Conservation (phyloP, 176 grass and related monocot genomes). For the Leersia perrieri region DNA sequence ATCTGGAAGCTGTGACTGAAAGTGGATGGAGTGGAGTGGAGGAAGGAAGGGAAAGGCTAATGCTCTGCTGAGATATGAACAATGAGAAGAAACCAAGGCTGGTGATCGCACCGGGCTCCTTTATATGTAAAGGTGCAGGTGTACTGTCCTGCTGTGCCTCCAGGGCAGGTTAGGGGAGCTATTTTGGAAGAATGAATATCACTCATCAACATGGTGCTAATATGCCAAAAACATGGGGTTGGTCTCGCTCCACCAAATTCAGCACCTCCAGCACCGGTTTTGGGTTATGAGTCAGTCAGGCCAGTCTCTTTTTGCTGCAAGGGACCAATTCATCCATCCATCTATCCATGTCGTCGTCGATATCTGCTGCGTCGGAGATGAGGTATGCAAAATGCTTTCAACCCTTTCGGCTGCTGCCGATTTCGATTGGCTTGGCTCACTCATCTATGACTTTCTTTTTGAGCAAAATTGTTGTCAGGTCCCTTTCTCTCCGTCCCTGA, state of each 20-base stretch:
- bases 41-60: conserved; percentile 8
- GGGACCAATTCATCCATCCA: neutral
- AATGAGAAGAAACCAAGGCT: conserved; percentile 35
- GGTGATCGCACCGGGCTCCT: conserved; percentile 29
- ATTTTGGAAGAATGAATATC: conserved; percentile 1
- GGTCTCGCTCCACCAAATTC: neutral
- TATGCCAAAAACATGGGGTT: too few relatives aligned
- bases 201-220: neutral
- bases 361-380: neutral
- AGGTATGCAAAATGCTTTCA: neutral
- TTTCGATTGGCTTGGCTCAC: neutral
- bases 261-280: conserved; percentile 8
- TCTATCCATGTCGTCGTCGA: neutral
- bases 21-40: neutral
- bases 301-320: neutral
- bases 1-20: conserved; percentile 39
- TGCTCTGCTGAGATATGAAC: conserved; percentile 21
- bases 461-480: neutral
- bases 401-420: neutral
- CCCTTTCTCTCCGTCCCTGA: neutral
- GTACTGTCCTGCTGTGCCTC: neutral
- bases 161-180: neutral
- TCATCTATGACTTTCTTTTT: neutral
- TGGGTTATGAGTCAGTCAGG: neutral
- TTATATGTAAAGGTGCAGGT: conserved; percentile 35